A percentile compares a stretch with the other conserved stretches of the same genome.
Evolutionary conservation across 192 early-diverging fungal genomes (phyloP).

Genomic region (Coemansia sp.): DNA sequence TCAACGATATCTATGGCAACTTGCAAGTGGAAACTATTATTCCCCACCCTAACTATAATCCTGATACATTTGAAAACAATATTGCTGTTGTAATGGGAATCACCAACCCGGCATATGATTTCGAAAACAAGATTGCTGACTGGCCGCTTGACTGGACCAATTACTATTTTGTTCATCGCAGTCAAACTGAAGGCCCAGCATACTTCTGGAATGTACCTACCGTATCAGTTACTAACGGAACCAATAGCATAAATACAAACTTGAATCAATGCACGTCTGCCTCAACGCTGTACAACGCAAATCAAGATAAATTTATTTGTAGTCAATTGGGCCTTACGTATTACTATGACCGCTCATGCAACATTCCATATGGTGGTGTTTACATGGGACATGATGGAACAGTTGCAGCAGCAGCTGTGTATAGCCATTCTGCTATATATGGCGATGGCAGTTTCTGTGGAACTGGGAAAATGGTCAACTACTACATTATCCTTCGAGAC

Average conservation of each 20-base stretch:
- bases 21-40: neutral
- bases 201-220: conserved; percentile 1
- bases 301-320: conserved; percentile 20
- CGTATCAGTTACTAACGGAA: neutral
- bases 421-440: conserved; percentile 21
- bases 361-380: conserved; percentile 17
- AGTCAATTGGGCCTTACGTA: conserved; percentile 6
- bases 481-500: conserved; percentile 33
- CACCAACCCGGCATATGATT: neutral
- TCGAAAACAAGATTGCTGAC: conserved; percentile 12
- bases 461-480: conserved; percentile 8
- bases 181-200: neutral
- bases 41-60: conserved; percentile 26
- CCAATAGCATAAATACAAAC: neutral
- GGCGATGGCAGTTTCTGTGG: conserved; percentile 19
- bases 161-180: conserved; percentile 13
- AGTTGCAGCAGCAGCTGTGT: conserved; percentile 13
- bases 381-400: conserved; percentile 5
- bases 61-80: conserved; percentile 32
- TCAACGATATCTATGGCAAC: neutral
- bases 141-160: conserved; percentile 15
- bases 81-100: conserved; percentile 18
- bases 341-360: conserved; percentile 1
- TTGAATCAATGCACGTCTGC: neutral
- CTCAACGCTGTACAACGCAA: conserved; percentile 12